Evolutionary conservation across 495 filamentous ascomycete species (phyloP).

Genomic region (Neurospora discreta): DNA sequence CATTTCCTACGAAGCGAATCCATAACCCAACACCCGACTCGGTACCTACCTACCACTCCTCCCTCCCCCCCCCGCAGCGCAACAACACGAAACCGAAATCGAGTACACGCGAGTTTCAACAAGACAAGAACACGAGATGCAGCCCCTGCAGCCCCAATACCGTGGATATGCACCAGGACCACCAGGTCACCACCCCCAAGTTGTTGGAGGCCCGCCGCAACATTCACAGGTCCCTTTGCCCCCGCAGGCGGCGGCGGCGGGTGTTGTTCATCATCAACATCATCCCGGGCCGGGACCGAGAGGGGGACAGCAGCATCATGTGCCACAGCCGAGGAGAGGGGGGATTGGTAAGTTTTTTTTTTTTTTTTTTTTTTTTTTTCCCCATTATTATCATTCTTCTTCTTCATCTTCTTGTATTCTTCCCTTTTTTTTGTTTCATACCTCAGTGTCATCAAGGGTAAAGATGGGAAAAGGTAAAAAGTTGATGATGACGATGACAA

Average conservation of each 20-base stretch:
- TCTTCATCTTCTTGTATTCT: not conserved
- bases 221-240: constrained; percentile 22
- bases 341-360: constrained; percentile 32
- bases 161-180: constrained; percentile 29
- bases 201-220: not conserved
- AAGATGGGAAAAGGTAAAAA: not conserved
- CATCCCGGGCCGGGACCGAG: not conserved
- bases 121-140: constrained; percentile 20
- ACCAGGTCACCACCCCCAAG: not conserved
- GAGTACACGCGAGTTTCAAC: not conserved
- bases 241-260: constrained; percentile 16
- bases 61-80: not conserved
- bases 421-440: not conserved
- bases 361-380: not conserved
- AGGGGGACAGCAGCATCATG: constrained; percentile 8
- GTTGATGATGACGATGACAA: too few relatives aligned
- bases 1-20: not conserved
- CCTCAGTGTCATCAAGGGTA: too few relatives aligned
- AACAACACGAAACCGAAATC: not conserved
- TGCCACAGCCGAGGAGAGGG: constrained; percentile 31
- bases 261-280: constrained; percentile 14
- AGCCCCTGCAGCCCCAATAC: constrained; percentile 38
- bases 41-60: too few relatives aligned
- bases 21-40: not conserved
- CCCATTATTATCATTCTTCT: too few relatives aligned